Evolutionary conservation across 2,329 filamentous ascomycete species (phyloP), one percentile per base, ranked within the genome.

Genomic region (Fusarium kyushuense): DNA sequence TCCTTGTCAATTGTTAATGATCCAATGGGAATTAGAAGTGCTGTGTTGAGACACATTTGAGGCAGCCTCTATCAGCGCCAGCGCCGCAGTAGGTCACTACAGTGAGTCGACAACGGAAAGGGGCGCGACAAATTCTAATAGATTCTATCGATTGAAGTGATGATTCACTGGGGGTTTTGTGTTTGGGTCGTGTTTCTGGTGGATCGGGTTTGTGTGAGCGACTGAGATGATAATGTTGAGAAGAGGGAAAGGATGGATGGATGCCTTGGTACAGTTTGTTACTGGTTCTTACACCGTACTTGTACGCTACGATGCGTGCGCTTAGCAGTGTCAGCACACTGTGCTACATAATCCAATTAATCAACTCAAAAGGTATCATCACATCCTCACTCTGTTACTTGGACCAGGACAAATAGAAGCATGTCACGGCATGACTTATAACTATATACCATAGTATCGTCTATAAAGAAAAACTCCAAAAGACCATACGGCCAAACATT

Each of bases 11-110:
- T 65, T 17, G 67, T 61, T 3, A 84, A 65, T 59, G 78, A 81
- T 49, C 83, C 83, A 21, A 76, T 74, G 2, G 82, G 81, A 53
- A 84, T 80, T 62, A 81, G 82, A 36, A 68, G 51, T 35, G 68
- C 52, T 41, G 35, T 25, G 52, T 57, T 43, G 43, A 57, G 35
- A 58, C 53, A 67, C 76, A 73, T 73, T 27, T 52, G 25, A n/a
- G 21, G 21, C 29, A 29, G 45, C 33, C 25, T 25, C 23, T 32
- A 29, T 19, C 23, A 43, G 54, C 16, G 17, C 29, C 30, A n/a
- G 7, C 5, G 29, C 17, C 25, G 17, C 46, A 16, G 9, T 12
- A 25, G 30, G 30, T 48, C n/a, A n/a, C n/a, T n/a, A n/a, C n/a
- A 30, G 23, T 17, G 17, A 11, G 9, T 11, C 16, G 19, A 19